Evolutionary conservation across 306 rosid genomes (phyloP), one percentile per base, ranked within the genome.

Genomic region (Casuarina equisetifolia): DNA sequence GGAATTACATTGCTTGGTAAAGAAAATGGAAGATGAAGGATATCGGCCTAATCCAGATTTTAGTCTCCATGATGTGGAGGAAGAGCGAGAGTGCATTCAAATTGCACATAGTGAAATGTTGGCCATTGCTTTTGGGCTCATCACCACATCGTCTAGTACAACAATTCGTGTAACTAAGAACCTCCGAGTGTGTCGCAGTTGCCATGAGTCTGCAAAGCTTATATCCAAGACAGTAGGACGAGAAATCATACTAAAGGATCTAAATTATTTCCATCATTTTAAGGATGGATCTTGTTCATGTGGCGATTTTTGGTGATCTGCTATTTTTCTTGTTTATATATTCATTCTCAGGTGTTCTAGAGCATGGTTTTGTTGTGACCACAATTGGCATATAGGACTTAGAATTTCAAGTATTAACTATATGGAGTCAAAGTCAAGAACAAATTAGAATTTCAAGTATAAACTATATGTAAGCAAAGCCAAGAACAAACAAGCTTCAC

Each of bases 211-310:
- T 76, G 91, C 89, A 6, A 87, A 85, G 87, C 55, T 78, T 45
- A 80, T 85, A 54, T 90, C 97, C 69, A 77, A 81, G 69, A 76
- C 76, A 12, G 76, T 72, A 6, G 74, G 84, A 48, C 81, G 90
- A 77, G 90, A 92, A 78, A 88, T 92, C 82, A 76, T 88, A 76
- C 79, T 92, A 32, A 92, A 88, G 84, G 93, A 92, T 80, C 88
- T 88, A 5, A 85, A 83, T 46, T 49, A 76, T 61, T 87, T 92
- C 85, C 97, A 88, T 70, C 90, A 85, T 87, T 92, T 92, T 70
- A 85, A 68, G 42, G 85, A 84, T 54, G 97, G 95, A 7, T 32
- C 59, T 42, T 92, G 95, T 74, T 88, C 93, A n/a, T 90, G 95
- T 75, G 82, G 80, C 54, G 82, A 81, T 76, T 81, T 70, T 63